Conservation (phyloP, 2,329 filamentous ascomycete species). For the Penicillium hordei region DNA sequence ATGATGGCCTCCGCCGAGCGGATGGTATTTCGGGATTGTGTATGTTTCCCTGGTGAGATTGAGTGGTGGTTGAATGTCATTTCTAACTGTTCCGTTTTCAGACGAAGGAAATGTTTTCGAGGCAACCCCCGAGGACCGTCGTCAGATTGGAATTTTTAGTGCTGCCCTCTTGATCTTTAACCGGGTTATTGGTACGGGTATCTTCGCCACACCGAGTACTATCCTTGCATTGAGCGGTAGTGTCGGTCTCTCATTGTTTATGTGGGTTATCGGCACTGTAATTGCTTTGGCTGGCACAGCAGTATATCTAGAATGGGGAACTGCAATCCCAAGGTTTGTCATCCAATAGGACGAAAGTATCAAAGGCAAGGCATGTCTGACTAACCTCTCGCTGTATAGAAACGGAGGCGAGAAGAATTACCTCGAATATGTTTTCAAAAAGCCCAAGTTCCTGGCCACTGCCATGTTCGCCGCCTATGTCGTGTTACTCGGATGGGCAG, state of each 20-base stretch:
- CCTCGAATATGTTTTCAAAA: conserved; percentile 54
- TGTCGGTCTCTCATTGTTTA: conserved; percentile 49
- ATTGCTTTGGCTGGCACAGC: conserved; percentile 49
- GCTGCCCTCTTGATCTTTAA: conserved; percentile 52
- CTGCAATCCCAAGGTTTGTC: conserved; percentile 47
- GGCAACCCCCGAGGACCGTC: conserved; percentile 36
- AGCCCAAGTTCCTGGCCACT: conserved; percentile 54
- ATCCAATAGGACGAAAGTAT: neutral
- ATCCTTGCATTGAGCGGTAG: conserved; percentile 48
- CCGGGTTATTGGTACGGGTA: conserved; percentile 51
- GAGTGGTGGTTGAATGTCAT: neutral
- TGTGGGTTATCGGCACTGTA: conserved; percentile 51
- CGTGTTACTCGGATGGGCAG: conserved; percentile 53
- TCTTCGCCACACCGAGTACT: conserved; percentile 51
- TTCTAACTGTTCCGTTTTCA: conserved; percentile 18
- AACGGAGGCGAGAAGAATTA: conserved; percentile 57
- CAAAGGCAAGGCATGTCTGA: neutral
- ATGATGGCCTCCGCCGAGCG: conserved; percentile 27
- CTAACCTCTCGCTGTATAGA: conserved; percentile 27
- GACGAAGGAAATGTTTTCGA: conserved; percentile 41
- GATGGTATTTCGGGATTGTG: conserved; percentile 38
- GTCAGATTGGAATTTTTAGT: conserved; percentile 43
- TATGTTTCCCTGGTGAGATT: conserved; percentile 20
- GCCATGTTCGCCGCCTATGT: conserved; percentile 56
- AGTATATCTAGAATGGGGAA: conserved; percentile 53